These are phyloP conservation scores for Naganishia cerealis DNA, from an alignment of 1,284 basidiomycete species.

Conservation along the genomic window DNA sequence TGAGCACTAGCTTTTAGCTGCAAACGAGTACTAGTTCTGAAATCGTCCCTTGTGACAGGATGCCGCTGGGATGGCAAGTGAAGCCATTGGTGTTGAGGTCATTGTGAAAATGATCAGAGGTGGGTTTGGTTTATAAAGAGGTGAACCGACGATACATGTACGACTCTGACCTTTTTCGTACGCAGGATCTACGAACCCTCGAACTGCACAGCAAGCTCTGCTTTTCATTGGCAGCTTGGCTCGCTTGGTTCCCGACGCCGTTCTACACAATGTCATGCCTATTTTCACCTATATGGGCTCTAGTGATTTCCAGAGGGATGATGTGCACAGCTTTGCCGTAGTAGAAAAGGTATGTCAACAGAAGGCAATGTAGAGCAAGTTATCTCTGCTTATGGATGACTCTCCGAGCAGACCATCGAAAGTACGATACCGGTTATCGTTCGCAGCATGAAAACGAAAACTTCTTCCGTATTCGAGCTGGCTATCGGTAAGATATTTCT, in stretches of 20 bases:
- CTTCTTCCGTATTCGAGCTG: conserved; percentile 62
- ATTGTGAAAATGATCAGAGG: conserved; percentile 82
- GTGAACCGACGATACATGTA: not conserved
- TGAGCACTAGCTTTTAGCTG: conserved; percentile 45
- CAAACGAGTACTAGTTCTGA: not conserved
- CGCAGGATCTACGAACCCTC: conserved; percentile 80
- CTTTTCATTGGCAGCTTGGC: conserved; percentile 85
- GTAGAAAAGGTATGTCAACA: conserved; percentile 72
- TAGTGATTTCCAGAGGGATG: conserved; percentile 92
- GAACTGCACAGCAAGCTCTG: conserved; percentile 90
- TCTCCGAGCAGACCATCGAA: conserved; percentile 72
- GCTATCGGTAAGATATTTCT: conserved; percentile 56
- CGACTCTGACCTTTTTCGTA: not conserved
- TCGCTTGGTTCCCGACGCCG: conserved; percentile 80
- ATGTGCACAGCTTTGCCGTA: conserved; percentile 90
- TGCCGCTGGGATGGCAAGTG: conserved; percentile 45
- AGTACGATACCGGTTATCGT: conserved; percentile 92
- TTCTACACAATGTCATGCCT: conserved; percentile 94
- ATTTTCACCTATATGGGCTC: conserved; percentile 99
- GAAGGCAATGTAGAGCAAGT: not conserved
- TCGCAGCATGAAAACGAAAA: conserved; percentile 64
- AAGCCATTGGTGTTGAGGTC: conserved; percentile 64
- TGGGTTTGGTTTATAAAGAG: conserved; percentile 48
- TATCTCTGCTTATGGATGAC: conserved; percentile 8
- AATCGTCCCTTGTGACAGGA: conserved; percentile 32